Evolutionary conservation across 2,329 filamentous ascomycete species (phyloP).

Genomic region (Stagonosporopsis tanaceti): DNA sequence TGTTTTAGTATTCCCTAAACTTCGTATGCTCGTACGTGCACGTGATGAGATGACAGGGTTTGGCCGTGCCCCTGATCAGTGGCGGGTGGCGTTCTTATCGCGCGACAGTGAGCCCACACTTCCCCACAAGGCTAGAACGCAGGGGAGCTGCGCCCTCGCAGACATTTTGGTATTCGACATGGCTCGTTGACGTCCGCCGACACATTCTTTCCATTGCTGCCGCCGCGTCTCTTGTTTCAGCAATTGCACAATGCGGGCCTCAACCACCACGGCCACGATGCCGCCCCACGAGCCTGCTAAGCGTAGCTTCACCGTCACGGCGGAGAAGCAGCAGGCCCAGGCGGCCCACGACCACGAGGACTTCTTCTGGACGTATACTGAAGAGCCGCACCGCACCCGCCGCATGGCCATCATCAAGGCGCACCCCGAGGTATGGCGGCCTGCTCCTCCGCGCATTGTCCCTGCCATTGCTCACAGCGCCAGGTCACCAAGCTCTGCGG

Average conservation of each 20-base stretch:
- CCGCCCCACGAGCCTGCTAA: conserved; percentile 35
- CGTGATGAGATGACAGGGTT: neutral
- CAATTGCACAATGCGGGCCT: conserved; percentile 44
- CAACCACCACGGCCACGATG: conserved; percentile 46
- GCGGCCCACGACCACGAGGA: conserved; percentile 55
- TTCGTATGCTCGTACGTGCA: neutral
- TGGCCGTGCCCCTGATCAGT: conserved; percentile 10
- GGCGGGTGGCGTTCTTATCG: conserved; percentile 17
- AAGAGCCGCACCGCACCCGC: conserved; percentile 92
- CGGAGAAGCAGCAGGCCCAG: conserved; percentile 26
- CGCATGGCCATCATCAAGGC: conserved; percentile 96
- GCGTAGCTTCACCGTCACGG: conserved; percentile 34
- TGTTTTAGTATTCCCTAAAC: neutral
- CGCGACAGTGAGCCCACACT: conserved; percentile 12
- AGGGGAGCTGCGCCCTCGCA: conserved; percentile 3
- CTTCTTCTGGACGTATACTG: conserved; percentile 99
- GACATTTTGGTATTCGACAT: conserved; percentile 7
- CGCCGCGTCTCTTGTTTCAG: neutral
- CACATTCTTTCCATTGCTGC: conserved; percentile 1
- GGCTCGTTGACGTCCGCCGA: neutral
- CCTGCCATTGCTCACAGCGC: conserved; percentile 14
- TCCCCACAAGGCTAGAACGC: conserved; percentile 15
- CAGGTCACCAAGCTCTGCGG: conserved; percentile 97
- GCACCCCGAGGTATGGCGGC: conserved; percentile 82
- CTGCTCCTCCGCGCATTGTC: neutral